phyloP scores from a whole-genome alignment of 2,329 filamentous ascomycete genomes.

The Pseudonectria foliicola region DNA sequence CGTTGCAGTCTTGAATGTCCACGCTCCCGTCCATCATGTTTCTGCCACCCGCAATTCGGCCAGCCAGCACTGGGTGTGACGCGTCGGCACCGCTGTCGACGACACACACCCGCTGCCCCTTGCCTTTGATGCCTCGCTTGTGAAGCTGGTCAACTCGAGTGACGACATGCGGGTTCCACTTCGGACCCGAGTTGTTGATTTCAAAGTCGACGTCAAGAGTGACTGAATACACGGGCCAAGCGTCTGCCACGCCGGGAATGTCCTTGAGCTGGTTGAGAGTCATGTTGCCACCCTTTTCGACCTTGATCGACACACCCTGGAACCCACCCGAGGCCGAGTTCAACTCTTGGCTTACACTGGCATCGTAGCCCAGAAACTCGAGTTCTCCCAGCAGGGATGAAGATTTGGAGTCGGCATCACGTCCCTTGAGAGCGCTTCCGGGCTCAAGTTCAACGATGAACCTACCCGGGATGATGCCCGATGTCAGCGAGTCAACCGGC shows the following conservation, averaged over 20 bases:
- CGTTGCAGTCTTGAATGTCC: conserved; percentile 11
- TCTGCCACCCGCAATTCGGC: conserved; percentile 11
- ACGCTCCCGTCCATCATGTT: conserved; percentile 11
- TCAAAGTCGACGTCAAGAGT: conserved; percentile 5
- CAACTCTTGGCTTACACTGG: not conserved
- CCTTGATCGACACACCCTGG: conserved; percentile 1
- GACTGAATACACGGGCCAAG: conserved; percentile 5
- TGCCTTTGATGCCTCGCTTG: conserved; percentile 11
- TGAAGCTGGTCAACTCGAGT: conserved; percentile 13
- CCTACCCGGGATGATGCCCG: conserved; percentile 1
- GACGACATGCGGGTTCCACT: conserved; percentile 13
- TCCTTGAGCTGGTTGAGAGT: conserved; percentile 3
- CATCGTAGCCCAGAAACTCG: not conserved
- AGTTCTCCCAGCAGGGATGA: not conserved
- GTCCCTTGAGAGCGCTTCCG: not conserved
- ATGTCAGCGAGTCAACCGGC: not conserved
- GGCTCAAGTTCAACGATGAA: conserved; percentile 2
- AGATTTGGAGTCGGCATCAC: not conserved
- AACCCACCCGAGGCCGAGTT: not conserved
- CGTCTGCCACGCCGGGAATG: conserved; percentile 3
- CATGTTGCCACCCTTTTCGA: not conserved
- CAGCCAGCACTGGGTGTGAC: conserved; percentile 9
- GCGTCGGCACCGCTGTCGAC: conserved; percentile 14
- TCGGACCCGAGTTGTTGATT: conserved; percentile 1
- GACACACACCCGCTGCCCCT: conserved; percentile 14